Base-by-base conservation (phyloP, 2,329 filamentous ascomycete genomes). In the Fusarium sp. region DNA sequence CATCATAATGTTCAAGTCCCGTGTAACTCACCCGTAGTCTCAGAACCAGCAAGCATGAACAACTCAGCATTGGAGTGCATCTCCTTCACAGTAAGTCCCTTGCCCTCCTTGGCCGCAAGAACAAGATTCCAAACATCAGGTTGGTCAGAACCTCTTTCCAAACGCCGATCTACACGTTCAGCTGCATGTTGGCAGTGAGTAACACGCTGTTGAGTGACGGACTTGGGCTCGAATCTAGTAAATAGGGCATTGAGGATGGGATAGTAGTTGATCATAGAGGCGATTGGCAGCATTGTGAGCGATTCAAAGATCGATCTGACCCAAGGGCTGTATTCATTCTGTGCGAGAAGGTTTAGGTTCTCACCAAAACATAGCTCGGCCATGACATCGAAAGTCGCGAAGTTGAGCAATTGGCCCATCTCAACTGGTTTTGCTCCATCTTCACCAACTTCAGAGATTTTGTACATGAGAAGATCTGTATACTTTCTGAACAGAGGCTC, bases 341-440 rank as follows among this genome's bases (percentile, higher is more conserved):
- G 27, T 22, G 76, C 67, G 0, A 79, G 69, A 1, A 75, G 70
- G 1, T 69, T 66, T 4, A 78, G 77, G 1, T 69, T 59, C 3
- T 73, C 72, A 1, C 77, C 76, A 14, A 78, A 77, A 20, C 65
- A 72, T 0, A 78, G 60, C 40, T 77, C 74, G 1, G 65, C 59
- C 27, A 78, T 66, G 1, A 72, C 53, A 22, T 79, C 77, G 12
- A 79, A 79, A 0, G 77, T 78, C 0, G 74, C 61, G 22, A 68
- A 69, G 49, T 69, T 69, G 14, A 69, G 45, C 0, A 69, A 18
- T 2, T 48, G 53, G 0, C 59, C 60, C 49, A 69, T 69, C 1
- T 69, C 65, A 0, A 69, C 11, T 3, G 65, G 49, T 0, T 61
- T 69, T 0, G 14, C 20, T 3, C 65, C 66, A 3, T 61, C 51